Evolutionary conservation across 2,329 filamentous ascomycete genomes (phyloP).

Genomic region (Trichoderma koningii): DNA sequence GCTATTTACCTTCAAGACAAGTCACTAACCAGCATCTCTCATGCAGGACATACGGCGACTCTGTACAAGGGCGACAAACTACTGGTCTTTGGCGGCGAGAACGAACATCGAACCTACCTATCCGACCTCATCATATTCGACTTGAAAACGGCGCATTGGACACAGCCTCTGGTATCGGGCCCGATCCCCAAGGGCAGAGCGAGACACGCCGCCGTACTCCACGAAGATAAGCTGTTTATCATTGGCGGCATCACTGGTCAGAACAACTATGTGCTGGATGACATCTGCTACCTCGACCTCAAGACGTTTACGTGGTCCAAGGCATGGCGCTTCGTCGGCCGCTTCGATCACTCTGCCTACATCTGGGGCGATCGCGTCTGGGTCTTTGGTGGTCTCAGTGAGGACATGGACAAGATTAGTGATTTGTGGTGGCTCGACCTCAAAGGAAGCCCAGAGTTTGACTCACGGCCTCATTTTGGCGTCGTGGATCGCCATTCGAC

Average conservation of each 20-base stretch:
- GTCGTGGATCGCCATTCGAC: conserved; percentile 51
- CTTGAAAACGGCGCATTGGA: conserved; percentile 92
- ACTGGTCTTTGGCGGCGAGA: conserved; percentile 96
- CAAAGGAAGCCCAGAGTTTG: conserved; percentile 84
- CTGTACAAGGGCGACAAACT: conserved; percentile 92
- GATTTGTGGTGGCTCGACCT: conserved; percentile 98
- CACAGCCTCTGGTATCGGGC: conserved; percentile 82
- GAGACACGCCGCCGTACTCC: conserved; percentile 87
- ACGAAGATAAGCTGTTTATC: conserved; percentile 96
- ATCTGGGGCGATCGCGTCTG: conserved; percentile 90
- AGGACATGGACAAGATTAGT: conserved; percentile 95
- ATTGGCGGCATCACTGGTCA: conserved; percentile 94
- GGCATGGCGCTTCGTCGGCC: conserved; percentile 90
- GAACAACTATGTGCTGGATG: conserved; percentile 88
- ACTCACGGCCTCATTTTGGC: conserved; percentile 64
- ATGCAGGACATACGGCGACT: conserved; percentile 91
- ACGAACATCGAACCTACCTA: conserved; percentile 93
- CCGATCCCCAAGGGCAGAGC: conserved; percentile 86
- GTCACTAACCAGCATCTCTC: conserved; percentile 7
- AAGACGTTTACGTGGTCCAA: conserved; percentile 98
- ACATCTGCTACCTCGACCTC: conserved; percentile 93
- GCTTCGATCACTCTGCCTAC: conserved; percentile 94
- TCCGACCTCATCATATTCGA: conserved; percentile 97
- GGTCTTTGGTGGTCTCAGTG: conserved; percentile 93
- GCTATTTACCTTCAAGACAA: neutral